A percentile compares a stretch with the other conserved stretches of the same genome.
These are phyloP conservation scores for Trichophyton schoenleinii DNA, from an alignment of 2,329 filamentous ascomycete genomes.

Conservation along the genomic window DNA sequence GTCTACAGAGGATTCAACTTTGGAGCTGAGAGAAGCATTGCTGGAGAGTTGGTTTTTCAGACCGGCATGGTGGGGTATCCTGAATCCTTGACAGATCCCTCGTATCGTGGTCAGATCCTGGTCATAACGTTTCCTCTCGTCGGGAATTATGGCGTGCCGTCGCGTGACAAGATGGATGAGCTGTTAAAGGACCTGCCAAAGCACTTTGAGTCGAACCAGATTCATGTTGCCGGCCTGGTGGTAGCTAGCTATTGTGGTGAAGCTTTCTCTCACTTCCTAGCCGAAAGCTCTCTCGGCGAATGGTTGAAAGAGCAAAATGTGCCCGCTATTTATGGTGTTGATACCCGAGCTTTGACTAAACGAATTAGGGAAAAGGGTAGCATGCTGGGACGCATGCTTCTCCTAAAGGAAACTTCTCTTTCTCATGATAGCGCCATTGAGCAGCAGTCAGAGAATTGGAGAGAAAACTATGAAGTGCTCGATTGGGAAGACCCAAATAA, in stretches of 20 bases:
- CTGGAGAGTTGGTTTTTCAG: slow-evolving; percentile 97
- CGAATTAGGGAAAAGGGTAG: slow-evolving; percentile 86
- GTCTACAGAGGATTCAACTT: slow-evolving; percentile 94
- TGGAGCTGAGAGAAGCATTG: slow-evolving; percentile 83
- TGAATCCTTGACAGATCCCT: slow-evolving; percentile 81
- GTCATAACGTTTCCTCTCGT: slow-evolving; percentile 93
- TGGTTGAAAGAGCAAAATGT: slow-evolving; percentile 96
- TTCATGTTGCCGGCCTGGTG: slow-evolving; percentile 86
- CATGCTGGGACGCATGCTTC: slow-evolving; percentile 84
- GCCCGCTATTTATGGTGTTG: slow-evolving; percentile 87
- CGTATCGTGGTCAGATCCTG: slow-evolving; percentile 85
- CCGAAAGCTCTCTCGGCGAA: slow-evolving; percentile 73
- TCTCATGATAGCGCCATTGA: slow-evolving; percentile 20
- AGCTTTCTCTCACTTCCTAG: slow-evolving; percentile 89
- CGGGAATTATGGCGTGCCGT: slow-evolving; percentile 95
- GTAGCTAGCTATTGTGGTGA: slow-evolving; percentile 87
- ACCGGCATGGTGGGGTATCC: slow-evolving; percentile 99
- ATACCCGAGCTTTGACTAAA: slow-evolving; percentile 89
- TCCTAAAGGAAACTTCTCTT: slow-evolving; percentile 45
- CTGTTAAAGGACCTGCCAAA: slow-evolving; percentile 76
- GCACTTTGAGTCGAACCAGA: slow-evolving; percentile 83
- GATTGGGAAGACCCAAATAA: slow-evolving; percentile 88
- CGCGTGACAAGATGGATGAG: slow-evolving; percentile 70
- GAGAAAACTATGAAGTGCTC: slow-evolving; percentile 57
- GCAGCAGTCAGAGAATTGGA: slow-evolving; percentile 38